Percentiles rank a stretch among this genome's conserved stretches.
phyloP scores from a whole-genome alignment of 2,329 filamentous ascomycete species.

The Scleromitrula shiraiana region DNA sequence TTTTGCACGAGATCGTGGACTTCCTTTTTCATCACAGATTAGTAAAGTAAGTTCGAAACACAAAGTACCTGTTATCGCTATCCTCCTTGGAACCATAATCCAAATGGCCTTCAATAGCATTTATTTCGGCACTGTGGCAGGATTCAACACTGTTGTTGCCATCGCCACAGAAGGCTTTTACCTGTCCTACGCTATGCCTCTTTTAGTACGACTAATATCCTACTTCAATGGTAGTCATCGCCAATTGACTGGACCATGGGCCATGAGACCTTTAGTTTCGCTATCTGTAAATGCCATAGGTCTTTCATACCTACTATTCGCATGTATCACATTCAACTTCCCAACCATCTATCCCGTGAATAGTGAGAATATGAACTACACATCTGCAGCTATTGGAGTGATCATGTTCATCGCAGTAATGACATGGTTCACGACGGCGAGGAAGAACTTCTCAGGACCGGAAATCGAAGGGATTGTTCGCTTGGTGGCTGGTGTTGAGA shows the following conservation, averaged over 20 bases:
- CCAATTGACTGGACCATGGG: constrained; percentile 34
- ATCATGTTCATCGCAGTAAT: constrained; percentile 42
- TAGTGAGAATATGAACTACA: constrained; percentile 50
- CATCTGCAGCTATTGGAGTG: constrained; percentile 45
- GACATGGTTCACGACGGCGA: constrained; percentile 45
- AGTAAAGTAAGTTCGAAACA: constrained; percentile 38
- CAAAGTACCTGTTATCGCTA: constrained; percentile 41
- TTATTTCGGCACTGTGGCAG: constrained; percentile 46
- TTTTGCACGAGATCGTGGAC: constrained; percentile 43
- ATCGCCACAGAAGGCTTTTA: constrained; percentile 52
- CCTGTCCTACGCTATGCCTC: constrained; percentile 48
- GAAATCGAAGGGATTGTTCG: constrained; percentile 19
- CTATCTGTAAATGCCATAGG: constrained; percentile 39
- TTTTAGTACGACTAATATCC: constrained; percentile 42
- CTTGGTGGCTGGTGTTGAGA: constrained; percentile 10
- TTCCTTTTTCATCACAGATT: constrained; percentile 42
- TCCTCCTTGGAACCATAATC: constrained; percentile 38
- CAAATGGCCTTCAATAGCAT: constrained; percentile 47
- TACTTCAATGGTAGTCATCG: constrained; percentile 35
- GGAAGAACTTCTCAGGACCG: constrained; percentile 43
- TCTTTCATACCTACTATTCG: constrained; percentile 44
- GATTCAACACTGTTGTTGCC: constrained; percentile 47
- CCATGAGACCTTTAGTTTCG: constrained; percentile 32
- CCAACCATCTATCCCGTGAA: constrained; percentile 43
- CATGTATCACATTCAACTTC: constrained; percentile 49